Evolutionary conservation across 257 asterid genomes (phyloP).

Genomic region (Coffea eugenioides): DNA sequence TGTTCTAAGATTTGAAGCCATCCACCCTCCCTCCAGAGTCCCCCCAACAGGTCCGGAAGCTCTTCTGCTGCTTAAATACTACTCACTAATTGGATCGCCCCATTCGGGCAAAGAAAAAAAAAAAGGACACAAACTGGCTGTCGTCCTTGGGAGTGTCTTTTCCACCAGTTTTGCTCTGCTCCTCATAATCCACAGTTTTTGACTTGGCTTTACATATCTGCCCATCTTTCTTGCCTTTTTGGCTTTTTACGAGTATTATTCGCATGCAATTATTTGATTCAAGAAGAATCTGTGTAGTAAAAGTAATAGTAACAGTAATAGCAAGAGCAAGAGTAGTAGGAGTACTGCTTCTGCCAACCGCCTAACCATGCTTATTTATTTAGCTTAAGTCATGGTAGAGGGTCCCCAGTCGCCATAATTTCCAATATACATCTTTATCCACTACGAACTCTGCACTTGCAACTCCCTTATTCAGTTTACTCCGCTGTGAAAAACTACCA

Average conservation of each 20-base stretch:
- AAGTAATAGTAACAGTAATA: neutral
- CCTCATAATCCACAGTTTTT: neutral
- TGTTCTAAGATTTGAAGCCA: no score
- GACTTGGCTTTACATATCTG: neutral
- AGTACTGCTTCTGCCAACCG: neutral
- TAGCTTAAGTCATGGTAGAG: neutral
- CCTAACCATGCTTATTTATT: neutral
- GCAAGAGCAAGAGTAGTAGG: neutral
- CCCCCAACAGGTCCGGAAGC: no score
- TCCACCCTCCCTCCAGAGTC: no score
- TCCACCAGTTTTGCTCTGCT: neutral
- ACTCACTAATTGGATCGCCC: neutral
- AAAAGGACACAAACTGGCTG: neutral
- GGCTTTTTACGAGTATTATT: neutral
- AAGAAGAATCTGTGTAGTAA: neutral
- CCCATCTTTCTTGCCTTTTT: neutral
- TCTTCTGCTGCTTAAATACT: no score
- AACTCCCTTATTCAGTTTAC: neutral
- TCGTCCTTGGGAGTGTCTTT: neutral
- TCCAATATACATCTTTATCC: slow-evolving; percentile 2
- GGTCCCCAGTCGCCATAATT: neutral
- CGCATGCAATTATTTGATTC: slow-evolving; percentile 4
- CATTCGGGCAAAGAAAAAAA: neutral
- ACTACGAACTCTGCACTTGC: neutral
- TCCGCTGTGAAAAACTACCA: neutral